A percentile compares a stretch with the other conserved stretches of the same genome.
These are phyloP conservation scores for Apophysomyces elegans DNA, from an alignment of 371 early-diverging fungal genomes.

Conservation along the genomic window DNA sequence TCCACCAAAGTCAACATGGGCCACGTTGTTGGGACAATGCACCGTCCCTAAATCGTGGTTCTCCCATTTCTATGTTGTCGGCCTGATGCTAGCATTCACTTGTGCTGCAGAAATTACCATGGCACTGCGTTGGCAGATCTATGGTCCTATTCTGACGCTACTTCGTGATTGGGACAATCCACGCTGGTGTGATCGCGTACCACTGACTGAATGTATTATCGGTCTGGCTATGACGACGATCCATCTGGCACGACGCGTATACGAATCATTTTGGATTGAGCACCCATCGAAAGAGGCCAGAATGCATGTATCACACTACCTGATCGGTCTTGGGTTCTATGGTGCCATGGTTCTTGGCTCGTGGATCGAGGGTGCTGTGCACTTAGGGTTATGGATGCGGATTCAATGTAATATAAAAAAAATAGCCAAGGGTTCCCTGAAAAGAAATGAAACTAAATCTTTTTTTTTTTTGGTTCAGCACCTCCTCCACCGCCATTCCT, in stretches of 20 bases:
- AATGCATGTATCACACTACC: constrained; percentile 74
- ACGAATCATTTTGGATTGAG: constrained; percentile 68
- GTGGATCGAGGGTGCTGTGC: constrained; percentile 47
- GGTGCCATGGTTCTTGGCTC: constrained; percentile 54
- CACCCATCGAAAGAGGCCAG: constrained; percentile 55
- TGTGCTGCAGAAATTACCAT: constrained; percentile 27
- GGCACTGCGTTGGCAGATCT: background rate
- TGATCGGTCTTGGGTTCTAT: constrained; percentile 73
- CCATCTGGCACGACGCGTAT: constrained; percentile 65
- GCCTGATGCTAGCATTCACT: constrained; percentile 32
- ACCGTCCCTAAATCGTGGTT: constrained; percentile 72
- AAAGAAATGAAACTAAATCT: background rate
- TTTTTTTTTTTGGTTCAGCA: background rate
- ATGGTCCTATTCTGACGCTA: constrained; percentile 21
- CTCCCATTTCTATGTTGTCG: constrained; percentile 70
- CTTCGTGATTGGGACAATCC: constrained; percentile 29
- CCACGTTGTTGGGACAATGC: constrained; percentile 22
- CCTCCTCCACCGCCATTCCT: background rate
- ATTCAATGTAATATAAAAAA: background rate
- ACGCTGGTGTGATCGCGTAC: constrained; percentile 22
- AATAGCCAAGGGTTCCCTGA: background rate
- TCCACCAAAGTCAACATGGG: constrained; percentile 27
- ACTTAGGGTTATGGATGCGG: constrained; percentile 29
- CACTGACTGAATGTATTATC: constrained; percentile 31
- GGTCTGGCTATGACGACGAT: constrained; percentile 52